Evolutionary conservation across 169 alveolate species (phyloP), one percentile per base, ranked within the genome.

Genomic region (Babesia gibsoni): DNA sequence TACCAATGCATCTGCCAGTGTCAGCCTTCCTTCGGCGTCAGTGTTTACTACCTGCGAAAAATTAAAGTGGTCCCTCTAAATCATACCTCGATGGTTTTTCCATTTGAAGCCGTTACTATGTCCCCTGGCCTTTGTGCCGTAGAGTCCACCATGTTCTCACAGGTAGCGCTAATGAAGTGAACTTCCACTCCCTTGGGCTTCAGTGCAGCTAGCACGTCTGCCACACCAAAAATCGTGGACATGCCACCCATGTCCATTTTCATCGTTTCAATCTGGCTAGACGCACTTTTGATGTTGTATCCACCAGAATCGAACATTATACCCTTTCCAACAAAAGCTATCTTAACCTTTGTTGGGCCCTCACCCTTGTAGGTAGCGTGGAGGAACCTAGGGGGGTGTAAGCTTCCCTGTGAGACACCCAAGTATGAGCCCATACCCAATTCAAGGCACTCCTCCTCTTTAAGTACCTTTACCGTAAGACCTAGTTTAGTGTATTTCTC

Each of bases 21-120:
- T 91, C 8, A 96, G 91, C 57, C 99, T 84, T 8, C 99, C 99
- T 80, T 97, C 99, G 18, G 99, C 99, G 85, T 97, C 99, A 29
- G 99, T 97, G 80, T 97, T 95, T 16, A 93, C 91, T 33, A 96
- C 92, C 86, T 77, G 53, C 32, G 27, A 1, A 10, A 27, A 5
- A 36, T 61, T 16, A 4, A 16, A 45, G 8, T 2, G 23, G 5
- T 23, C 23, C 8, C 12, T 18, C 45, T 29, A 12, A 9, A 1
- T 33, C 1, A 6, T 32, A 79, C 88, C 88, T 96, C 97, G 30
- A 96, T 95, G 18, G 98, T 94, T 43, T 92, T 82, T 12, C 99
- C 99, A 74, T 94, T 94, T 59, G 94, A 91, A 16, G 97, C 95
- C 5, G 93, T 90, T 20, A 97, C 70, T 20, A 97, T 91, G 68